Conservation (phyloP, 2,329 filamentous ascomycete genomes). For the Lachnellula occidentalis region DNA sequence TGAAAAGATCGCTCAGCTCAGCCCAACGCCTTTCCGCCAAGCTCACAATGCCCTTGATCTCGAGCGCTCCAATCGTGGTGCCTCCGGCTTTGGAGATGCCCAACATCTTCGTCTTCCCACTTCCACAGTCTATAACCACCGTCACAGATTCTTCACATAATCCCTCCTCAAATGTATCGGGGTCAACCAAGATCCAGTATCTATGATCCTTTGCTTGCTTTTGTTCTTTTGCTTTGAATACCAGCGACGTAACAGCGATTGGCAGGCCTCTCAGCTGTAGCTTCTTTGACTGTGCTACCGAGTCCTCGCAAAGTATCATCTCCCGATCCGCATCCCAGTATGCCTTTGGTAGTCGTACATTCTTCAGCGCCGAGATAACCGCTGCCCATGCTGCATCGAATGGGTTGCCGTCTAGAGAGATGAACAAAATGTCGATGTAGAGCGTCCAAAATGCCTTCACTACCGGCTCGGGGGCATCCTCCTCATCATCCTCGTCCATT, state of each 20-base stretch:
- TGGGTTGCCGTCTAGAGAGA: conserved; percentile 85
- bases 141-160: conserved; percentile 80
- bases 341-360: conserved; percentile 72
- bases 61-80: conserved; percentile 56
- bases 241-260: conserved; percentile 69
- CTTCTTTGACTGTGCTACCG: conserved; percentile 44
- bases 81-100: conserved; percentile 83
- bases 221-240: conserved; percentile 59
- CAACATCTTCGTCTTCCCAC: conserved; percentile 49
- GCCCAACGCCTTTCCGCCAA: conserved; percentile 60
- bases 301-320: conserved; percentile 67
- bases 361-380: conserved; percentile 70
- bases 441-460: conserved; percentile 90
- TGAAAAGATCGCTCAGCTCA: conserved; percentile 34
- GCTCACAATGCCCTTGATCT: conserved; percentile 54
- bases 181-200: conserved; percentile 79
- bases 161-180: conserved; percentile 83
- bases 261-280: conserved; percentile 63
- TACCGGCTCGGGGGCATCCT: conserved; percentile 35
- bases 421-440: conserved; percentile 91
- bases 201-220: conserved; percentile 42
- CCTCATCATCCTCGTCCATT: conserved; percentile 33
- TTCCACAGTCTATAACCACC: conserved; percentile 63
- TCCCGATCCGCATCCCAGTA: conserved; percentile 81
- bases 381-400: conserved; percentile 90